Evolutionary conservation across 371 early-diverging fungal genomes (phyloP).

Genomic region (Syncephalastrum contaminatum): DNA sequence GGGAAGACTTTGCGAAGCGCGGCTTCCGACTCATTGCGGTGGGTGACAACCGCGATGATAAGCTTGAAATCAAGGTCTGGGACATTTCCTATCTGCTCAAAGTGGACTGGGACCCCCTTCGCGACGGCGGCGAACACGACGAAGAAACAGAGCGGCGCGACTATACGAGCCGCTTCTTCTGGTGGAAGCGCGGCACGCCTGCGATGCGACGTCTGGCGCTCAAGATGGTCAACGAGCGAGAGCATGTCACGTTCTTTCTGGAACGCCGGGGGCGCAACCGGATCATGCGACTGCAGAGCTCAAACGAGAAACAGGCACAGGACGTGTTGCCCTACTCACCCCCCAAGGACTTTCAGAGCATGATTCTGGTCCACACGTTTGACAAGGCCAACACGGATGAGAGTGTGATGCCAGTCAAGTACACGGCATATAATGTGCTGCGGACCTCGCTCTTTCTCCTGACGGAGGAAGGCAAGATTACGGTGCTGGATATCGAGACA

Average conservation of each 20-base stretch:
- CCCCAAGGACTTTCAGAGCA: constrained; percentile 21
- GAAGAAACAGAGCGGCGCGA: not conserved
- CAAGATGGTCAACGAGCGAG: constrained; percentile 20
- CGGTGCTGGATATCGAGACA: constrained; percentile 46
- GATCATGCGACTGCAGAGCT: not conserved
- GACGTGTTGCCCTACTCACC: constrained; percentile 34
- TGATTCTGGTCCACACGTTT: constrained; percentile 39
- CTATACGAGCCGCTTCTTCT: constrained; percentile 20
- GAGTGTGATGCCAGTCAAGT: constrained; percentile 36
- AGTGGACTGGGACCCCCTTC: constrained; percentile 28
- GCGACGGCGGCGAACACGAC: not conserved
- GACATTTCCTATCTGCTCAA: constrained; percentile 37
- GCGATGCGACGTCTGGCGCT: constrained; percentile 23
- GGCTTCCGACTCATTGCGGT: constrained; percentile 35
- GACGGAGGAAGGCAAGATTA: constrained; percentile 49
- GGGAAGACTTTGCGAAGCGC: constrained; percentile 20
- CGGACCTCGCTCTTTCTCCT: constrained; percentile 39
- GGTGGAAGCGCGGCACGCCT: constrained; percentile 37
- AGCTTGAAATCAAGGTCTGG: constrained; percentile 46
- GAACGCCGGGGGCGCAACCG: not conserved
- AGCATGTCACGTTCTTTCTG: not conserved
- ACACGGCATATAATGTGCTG: constrained; percentile 48
- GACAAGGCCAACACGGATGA: constrained; percentile 17
- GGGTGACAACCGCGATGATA: constrained; percentile 29
- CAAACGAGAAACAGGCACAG: not conserved